Evolutionary conservation across 139 green algal genomes (phyloP).

Genomic region (Asterochloris sp.): DNA sequence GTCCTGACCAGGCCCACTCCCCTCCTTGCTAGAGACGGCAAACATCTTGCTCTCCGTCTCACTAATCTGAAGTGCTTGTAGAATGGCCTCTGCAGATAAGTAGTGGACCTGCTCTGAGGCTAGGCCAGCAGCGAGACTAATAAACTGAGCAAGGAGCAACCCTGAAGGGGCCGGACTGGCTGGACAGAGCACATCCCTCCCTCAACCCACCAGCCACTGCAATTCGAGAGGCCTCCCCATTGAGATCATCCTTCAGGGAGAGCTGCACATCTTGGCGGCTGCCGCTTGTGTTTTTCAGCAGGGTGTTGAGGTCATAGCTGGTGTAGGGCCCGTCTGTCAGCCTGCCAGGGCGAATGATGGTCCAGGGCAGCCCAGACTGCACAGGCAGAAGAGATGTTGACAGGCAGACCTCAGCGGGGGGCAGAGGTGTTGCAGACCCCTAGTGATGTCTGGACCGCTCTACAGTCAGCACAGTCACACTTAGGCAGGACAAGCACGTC

Average conservation of each 20-base stretch:
- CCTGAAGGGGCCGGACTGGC: background rate
- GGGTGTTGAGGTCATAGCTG: slow-evolving; percentile 96
- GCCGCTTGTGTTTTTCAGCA: slow-evolving; percentile 68
- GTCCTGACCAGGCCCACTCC: slow-evolving; percentile 63
- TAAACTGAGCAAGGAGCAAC: background rate
- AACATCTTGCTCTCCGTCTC: slow-evolving; percentile 41
- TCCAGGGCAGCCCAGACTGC: slow-evolving; percentile 78
- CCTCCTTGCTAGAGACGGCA: slow-evolving; percentile 53
- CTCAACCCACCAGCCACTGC: slow-evolving; percentile 54
- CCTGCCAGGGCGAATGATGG: slow-evolving; percentile 84
- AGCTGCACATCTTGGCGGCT: slow-evolving; percentile 46
- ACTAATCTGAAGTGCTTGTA: slow-evolving; percentile 53
- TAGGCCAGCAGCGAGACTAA: background rate
- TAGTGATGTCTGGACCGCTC: too few relatives aligned
- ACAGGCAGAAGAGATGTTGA: too few relatives aligned
- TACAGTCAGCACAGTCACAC: too few relatives aligned
- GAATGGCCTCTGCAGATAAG: slow-evolving; percentile 58
- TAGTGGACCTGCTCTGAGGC: background rate
- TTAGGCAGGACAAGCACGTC: too few relatives aligned
- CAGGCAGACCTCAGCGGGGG: too few relatives aligned
- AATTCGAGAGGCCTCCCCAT: slow-evolving; percentile 73
- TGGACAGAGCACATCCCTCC: too few relatives aligned
- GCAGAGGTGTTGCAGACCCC: too few relatives aligned
- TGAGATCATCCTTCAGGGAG: slow-evolving; percentile 53
- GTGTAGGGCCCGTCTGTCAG: slow-evolving; percentile 98